phyloP scores from a whole-genome alignment of 2,329 filamentous ascomycete genomes.

The Periconia sp. region DNA sequence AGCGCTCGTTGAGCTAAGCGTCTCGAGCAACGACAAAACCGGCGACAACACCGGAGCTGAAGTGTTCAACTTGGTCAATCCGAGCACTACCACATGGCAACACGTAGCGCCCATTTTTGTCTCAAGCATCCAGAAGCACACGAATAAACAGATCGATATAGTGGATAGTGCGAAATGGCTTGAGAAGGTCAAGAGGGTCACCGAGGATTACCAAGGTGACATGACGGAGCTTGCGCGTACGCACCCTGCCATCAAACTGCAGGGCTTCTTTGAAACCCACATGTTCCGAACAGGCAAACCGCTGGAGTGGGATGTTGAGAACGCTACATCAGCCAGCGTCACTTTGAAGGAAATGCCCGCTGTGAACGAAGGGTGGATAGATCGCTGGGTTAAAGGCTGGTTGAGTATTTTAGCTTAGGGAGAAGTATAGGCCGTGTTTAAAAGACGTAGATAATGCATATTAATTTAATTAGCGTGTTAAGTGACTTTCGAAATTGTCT shows the following conservation, averaged over 20 bases:
- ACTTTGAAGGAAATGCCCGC: slow-evolving; percentile 2
- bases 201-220: not conserved
- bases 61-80: not conserved
- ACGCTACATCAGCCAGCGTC: not conserved
- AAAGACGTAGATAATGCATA: too few relatives aligned
- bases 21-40: not conserved
- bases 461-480: too few relatives aligned
- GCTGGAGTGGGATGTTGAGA: slow-evolving; percentile 6
- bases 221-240: slow-evolving; percentile 4
- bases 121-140: not conserved
- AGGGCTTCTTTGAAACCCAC: slow-evolving; percentile 8
- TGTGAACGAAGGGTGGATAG: slow-evolving; percentile 5
- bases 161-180: not conserved
- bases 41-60: not conserved
- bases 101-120: slow-evolving; percentile 1
- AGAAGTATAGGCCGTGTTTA: too few relatives aligned
- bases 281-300: not conserved
- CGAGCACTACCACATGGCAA: not conserved
- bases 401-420: too few relatives aligned
- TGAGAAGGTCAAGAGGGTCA: too few relatives aligned
- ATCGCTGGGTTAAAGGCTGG: slow-evolving; percentile 3
- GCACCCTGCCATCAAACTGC: slow-evolving; percentile 8
- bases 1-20: slow-evolving; percentile 4
- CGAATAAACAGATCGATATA: not conserved
- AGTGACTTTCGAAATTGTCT: too few relatives aligned